Evolutionary conservation across 495 filamentous ascomycete species (phyloP).

Genomic region (Aspergillus coremiiformis): DNA sequence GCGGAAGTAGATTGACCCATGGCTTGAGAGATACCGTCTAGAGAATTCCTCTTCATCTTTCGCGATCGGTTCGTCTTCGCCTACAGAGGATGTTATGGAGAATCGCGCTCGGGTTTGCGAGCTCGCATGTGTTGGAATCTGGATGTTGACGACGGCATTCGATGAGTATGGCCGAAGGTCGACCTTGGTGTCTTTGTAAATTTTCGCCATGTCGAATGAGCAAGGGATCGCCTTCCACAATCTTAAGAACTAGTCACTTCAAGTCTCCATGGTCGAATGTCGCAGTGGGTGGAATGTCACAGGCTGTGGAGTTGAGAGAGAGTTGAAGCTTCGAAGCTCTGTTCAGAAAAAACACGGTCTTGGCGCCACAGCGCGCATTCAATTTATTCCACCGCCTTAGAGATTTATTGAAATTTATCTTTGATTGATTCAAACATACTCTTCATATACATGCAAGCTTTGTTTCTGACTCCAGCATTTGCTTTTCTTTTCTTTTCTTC

Average conservation of each 20-base stretch:
- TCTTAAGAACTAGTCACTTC: constrained; percentile 17
- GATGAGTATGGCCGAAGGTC: constrained; percentile 67
- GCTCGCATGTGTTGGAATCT: constrained; percentile 52
- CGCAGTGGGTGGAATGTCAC: constrained; percentile 15
- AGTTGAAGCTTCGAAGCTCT: constrained; percentile 37
- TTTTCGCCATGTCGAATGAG: constrained; percentile 40
- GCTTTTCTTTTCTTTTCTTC: background rate
- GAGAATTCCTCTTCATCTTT: constrained; percentile 72
- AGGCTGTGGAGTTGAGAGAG: constrained; percentile 14
- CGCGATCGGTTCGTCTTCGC: constrained; percentile 32
- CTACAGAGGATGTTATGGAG: constrained; percentile 33
- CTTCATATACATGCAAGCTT: background rate
- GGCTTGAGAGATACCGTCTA: constrained; percentile 61
- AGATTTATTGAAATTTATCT: background rate
- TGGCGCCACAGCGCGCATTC: constrained; percentile 23
- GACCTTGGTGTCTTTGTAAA: constrained; percentile 83
- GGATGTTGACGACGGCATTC: constrained; percentile 63
- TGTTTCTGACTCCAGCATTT: background rate
- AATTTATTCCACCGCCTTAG: constrained; percentile 15
- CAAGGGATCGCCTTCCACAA: constrained; percentile 18
- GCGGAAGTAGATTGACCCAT: constrained; percentile 80
- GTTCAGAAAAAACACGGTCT: constrained; percentile 40
- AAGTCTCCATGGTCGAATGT: constrained; percentile 33
- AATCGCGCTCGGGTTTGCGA: constrained; percentile 38
- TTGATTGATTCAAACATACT: too few relatives aligned